phyloP scores from a whole-genome alignment of 2,329 filamentous ascomycete genomes.

The Daldinia sp. region DNA sequence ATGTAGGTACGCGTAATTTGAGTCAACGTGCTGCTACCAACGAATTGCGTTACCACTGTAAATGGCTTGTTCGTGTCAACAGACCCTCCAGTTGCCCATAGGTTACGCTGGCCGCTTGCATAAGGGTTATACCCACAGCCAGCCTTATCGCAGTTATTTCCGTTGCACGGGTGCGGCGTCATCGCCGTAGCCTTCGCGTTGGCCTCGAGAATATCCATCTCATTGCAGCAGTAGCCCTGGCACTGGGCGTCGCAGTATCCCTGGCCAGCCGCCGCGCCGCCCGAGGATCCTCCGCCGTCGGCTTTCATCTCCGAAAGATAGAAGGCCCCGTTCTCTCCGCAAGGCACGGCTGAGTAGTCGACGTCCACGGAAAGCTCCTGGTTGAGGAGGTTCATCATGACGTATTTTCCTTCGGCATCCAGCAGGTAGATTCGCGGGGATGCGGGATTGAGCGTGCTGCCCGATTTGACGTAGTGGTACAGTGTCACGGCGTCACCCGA shows the following conservation, averaged over 20 bases:
- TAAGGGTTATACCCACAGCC: conserved; percentile 38
- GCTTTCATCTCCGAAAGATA: conserved; percentile 37
- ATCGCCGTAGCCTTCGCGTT: conserved; percentile 34
- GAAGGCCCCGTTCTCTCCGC: conserved; percentile 36
- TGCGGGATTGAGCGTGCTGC: conserved; percentile 26
- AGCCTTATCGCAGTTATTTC: conserved; percentile 30
- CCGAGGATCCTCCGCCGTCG: conserved; percentile 29
- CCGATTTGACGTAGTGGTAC: conserved; percentile 34
- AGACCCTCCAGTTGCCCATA: conserved; percentile 33
- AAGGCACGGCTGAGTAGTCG: conserved; percentile 34
- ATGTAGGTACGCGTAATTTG: conserved; percentile 29
- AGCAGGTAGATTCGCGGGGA: conserved; percentile 37
- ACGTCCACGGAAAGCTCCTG: conserved; percentile 36
- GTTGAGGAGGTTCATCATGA: conserved; percentile 33
- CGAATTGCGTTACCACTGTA: conserved; percentile 32
- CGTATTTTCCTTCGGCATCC: conserved; percentile 26
- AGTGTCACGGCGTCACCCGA: conserved; percentile 27
- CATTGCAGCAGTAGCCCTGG: conserved; percentile 34
- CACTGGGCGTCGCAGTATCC: conserved; percentile 37
- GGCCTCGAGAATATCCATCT: conserved; percentile 38
- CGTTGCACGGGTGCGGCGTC: conserved; percentile 34
- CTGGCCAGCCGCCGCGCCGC: conserved; percentile 31
- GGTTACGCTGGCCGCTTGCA: conserved; percentile 32
- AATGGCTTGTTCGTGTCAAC: conserved; percentile 36
- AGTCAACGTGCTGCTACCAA: conserved; percentile 25